phyloP scores from a whole-genome alignment of 345 rosid genomes.

The Camelina laxa region DNA sequence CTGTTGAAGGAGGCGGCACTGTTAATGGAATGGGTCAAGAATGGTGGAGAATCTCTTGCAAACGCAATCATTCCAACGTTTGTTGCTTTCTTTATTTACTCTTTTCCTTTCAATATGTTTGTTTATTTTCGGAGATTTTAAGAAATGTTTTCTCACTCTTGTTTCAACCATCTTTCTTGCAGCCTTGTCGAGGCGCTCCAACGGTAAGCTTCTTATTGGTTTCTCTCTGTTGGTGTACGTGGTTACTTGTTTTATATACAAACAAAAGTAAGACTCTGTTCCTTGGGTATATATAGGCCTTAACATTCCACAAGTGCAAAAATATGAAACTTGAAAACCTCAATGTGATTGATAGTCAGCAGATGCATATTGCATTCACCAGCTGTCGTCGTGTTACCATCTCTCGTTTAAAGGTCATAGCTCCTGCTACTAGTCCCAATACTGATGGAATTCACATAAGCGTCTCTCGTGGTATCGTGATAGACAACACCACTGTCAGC shows the following conservation, averaged over 20 bases:
- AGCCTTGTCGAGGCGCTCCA: conserved; percentile 95
- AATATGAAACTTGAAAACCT: conserved; percentile 63
- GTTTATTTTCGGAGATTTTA: neutral
- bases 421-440: conserved; percentile 82
- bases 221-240: neutral
- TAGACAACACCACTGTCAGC: conserved; percentile 58
- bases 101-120: neutral
- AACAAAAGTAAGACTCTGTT: conserved; percentile 16
- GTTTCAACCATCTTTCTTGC: conserved; percentile 43
- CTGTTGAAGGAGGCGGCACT: conserved; percentile 75
- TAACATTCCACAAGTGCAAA: conserved; percentile 88
- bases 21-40: conserved; percentile 79
- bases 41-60: conserved; percentile 94
- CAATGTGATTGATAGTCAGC: conserved; percentile 62
- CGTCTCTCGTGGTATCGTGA: conserved; percentile 63
- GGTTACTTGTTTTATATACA: neutral
- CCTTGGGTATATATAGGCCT: conserved; percentile 65
- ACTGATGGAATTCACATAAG: conserved; percentile 94
- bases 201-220: conserved; percentile 57
- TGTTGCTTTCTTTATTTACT: conserved; percentile 7
- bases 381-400: conserved; percentile 62
- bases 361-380: conserved; percentile 81
- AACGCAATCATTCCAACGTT: conserved; percentile 53
- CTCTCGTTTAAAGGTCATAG: conserved; percentile 56
- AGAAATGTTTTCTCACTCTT: conserved; percentile 32